phyloP scores from a whole-genome alignment of 2,329 filamentous ascomycete species.

The Metarhizium anisopliae region DNA sequence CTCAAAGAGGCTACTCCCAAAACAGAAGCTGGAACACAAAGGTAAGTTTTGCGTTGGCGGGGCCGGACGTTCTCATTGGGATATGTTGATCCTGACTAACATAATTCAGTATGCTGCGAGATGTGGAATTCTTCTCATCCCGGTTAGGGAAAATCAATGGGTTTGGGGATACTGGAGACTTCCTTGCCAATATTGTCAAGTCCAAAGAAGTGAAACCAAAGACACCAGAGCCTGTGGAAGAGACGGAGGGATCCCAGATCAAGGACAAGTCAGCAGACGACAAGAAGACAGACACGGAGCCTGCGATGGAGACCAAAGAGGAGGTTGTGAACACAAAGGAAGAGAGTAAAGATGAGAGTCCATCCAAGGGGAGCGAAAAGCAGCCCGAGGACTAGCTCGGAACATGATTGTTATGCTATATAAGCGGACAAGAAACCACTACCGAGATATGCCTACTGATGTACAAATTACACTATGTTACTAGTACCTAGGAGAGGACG shows the following conservation, averaged over 20 bases:
- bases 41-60: constrained; percentile 40
- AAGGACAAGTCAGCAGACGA: constrained; percentile 8
- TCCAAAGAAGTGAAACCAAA: constrained; percentile 40
- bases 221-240: constrained; percentile 5
- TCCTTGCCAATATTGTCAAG: constrained; percentile 56
- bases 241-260: constrained; percentile 9
- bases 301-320: not conserved
- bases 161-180: constrained; percentile 63
- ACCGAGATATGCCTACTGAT: too few species aligned
- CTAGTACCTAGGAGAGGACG: too few species aligned
- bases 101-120: constrained; percentile 57
- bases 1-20: constrained; percentile 57
- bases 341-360: not conserved
- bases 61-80: not conserved
- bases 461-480: too few species aligned
- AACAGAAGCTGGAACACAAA: constrained; percentile 59
- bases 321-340: not conserved
- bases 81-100: not conserved
- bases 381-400: too few species aligned
- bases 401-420: too few species aligned
- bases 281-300: not conserved
- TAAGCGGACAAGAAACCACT: too few species aligned
- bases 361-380: too few species aligned
- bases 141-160: constrained; percentile 72
- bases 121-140: constrained; percentile 63